A percentile compares a stretch with the other conserved stretches of the same genome.
These are phyloP conservation scores for Phaeosphaeriaceae sp. DNA, from an alignment of 2,329 filamentous ascomycete species.

Conservation along the genomic window DNA sequence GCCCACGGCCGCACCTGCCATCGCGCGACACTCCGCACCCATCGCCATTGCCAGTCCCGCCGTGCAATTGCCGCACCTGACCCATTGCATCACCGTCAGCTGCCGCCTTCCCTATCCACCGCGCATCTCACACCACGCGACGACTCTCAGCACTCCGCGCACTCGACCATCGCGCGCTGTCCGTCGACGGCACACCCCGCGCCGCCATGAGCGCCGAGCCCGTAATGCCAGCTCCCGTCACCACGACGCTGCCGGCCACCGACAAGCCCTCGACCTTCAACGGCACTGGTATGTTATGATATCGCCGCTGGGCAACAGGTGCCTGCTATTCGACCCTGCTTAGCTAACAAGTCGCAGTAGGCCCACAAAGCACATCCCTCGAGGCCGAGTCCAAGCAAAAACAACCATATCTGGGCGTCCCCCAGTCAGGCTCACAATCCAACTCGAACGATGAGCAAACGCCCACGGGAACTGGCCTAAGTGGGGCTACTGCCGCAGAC, in stretches of 20 bases:
- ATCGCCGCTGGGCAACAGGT: neutral
- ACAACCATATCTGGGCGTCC: conserved; percentile 47
- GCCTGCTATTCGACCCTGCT: neutral
- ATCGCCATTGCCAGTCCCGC: conserved; percentile 28
- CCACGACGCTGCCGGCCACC: conserved; percentile 32
- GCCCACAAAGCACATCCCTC: conserved; percentile 21
- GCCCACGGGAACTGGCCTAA: conserved; percentile 50
- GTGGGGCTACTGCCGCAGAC: conserved; percentile 55
- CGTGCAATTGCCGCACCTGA: conserved; percentile 17
- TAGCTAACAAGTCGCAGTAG: conserved; percentile 23
- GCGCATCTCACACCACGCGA: conserved; percentile 18
- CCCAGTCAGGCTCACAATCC: conserved; percentile 39
- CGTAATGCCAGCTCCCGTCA: conserved; percentile 34
- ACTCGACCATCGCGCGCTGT: conserved; percentile 17
- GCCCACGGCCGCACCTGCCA: conserved; percentile 33
- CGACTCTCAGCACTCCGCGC: conserved; percentile 17
- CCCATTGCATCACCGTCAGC: conserved; percentile 18
- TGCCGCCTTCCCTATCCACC: conserved; percentile 23
- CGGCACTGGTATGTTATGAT: conserved; percentile 44
- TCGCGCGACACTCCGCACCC: conserved; percentile 30
- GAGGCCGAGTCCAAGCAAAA: conserved; percentile 45
- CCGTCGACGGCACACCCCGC: conserved; percentile 24
- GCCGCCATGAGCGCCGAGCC: conserved; percentile 49
- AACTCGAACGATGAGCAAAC: conserved; percentile 37
- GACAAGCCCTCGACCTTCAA: conserved; percentile 42